phyloP scores from a whole-genome alignment of 441 rosid genomes.

The Erodium trifolium region DNA sequence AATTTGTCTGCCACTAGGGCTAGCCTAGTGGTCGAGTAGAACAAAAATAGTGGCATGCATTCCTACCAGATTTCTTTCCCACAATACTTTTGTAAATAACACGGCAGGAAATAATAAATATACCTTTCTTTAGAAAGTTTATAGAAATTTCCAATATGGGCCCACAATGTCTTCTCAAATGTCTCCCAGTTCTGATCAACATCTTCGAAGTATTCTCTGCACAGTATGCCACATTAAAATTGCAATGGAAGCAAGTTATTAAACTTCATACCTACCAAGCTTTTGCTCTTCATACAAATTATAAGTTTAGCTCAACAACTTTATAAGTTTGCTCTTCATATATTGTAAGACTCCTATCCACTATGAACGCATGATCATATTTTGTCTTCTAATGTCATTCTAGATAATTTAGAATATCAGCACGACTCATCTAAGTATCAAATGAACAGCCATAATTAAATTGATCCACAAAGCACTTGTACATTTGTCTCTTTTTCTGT shows the following conservation, averaged over 20 bases:
- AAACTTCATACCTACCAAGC: not conserved
- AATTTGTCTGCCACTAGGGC: not conserved
- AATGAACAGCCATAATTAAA: not conserved
- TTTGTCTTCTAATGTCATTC: not conserved
- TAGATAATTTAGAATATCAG: not conserved
- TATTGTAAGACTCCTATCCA: not conserved
- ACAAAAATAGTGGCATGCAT: too few species aligned
- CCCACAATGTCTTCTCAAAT: constrained; percentile 96
- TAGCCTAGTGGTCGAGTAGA: not conserved
- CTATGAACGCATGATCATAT: not conserved
- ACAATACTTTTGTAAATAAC: not conserved
- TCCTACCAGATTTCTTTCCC: too few species aligned
- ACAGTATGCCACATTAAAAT: constrained; percentile 16
- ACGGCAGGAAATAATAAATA: not conserved
- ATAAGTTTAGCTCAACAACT: not conserved
- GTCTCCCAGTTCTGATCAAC: constrained; percentile 96
- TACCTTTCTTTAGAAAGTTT: constrained; percentile 97
- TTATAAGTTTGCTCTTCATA: not conserved
- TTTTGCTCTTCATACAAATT: constrained; percentile 8
- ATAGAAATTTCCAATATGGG: constrained; percentile 69
- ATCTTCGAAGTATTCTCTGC: constrained; percentile 99
- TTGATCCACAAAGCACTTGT: not conserved
- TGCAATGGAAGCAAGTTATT: not conserved
- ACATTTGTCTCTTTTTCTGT: constrained; percentile 2
- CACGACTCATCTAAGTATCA: constrained; percentile 5